Conservation (phyloP, 352 stramenopile species). For the Phytophthora podocarpi region DNA sequence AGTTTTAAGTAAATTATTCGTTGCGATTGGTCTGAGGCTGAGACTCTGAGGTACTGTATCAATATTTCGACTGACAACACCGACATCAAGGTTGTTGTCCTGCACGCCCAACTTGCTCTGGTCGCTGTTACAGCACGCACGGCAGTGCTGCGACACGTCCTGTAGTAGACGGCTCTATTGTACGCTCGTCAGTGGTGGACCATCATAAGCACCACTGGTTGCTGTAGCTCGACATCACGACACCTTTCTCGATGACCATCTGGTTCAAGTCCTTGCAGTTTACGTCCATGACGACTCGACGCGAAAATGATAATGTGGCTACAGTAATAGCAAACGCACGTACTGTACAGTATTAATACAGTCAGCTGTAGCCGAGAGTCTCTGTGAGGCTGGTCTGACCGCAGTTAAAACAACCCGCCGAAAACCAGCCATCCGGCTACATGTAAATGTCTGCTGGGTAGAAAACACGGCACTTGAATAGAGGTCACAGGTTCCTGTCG, state of each 20-base stretch:
- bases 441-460: neutral
- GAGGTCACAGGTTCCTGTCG: conserved; percentile 8
- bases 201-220: too few species aligned
- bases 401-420: neutral
- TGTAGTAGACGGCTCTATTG: neutral
- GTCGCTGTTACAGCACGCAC: too few species aligned
- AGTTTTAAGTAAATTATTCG: too few species aligned
- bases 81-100: too few species aligned
- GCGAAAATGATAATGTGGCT: too few species aligned
- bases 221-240: conserved; percentile 3
- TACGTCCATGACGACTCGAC: too few species aligned
- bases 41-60: too few species aligned
- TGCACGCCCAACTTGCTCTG: too few species aligned
- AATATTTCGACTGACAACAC: too few species aligned
- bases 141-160: neutral
- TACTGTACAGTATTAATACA: neutral
- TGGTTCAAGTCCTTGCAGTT: conserved; percentile 9
- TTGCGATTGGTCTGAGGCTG: too few species aligned
- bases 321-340: too few species aligned
- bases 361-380: too few species aligned
- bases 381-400: neutral
- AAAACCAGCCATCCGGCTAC: neutral
- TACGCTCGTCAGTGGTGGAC: neutral
- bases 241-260: neutral
- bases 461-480: neutral